Evolutionary conservation across 345 rosid genomes (phyloP).

Genomic region (Excoecaria cochinchinensis): DNA sequence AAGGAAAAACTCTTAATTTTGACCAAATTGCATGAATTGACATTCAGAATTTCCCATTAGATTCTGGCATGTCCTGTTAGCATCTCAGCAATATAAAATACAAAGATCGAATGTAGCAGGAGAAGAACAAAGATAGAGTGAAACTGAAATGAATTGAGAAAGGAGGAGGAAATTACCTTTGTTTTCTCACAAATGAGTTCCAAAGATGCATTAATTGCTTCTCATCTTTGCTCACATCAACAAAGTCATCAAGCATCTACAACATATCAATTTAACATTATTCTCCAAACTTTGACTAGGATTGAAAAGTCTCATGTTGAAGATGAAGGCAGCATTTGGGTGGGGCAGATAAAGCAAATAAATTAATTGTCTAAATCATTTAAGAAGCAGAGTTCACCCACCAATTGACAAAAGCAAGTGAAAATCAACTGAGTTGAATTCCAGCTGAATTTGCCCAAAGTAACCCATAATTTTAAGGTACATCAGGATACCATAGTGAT

Average conservation of each 20-base stretch:
- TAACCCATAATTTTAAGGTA: too few species aligned
- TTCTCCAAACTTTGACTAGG: not conserved
- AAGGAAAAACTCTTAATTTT: not conserved
- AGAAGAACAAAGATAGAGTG: not conserved
- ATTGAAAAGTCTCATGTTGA: not conserved
- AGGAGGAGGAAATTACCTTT: conserved; percentile 48
- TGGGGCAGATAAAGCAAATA: not conserved
- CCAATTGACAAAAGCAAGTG: not conserved
- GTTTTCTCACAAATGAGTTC: conserved; percentile 96
- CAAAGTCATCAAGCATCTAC: conserved; percentile 98
- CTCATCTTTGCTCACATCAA: conserved; percentile 93
- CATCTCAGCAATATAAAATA: not conserved
- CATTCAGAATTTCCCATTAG: not conserved
- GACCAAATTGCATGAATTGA: not conserved
- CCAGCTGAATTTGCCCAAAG: too few species aligned
- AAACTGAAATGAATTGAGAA: not conserved
- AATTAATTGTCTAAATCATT: not conserved
- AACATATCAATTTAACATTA: conserved; percentile 15
- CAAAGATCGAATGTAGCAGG: not conserved
- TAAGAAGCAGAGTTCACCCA: not conserved
- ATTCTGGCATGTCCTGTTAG: not conserved
- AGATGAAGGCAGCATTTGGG: not conserved
- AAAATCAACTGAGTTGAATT: too few species aligned
- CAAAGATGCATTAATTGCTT: conserved; percentile 96
- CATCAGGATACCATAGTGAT: too few species aligned